Evolutionary conservation across 768 basidiomycete species (phyloP).

Genomic region (Lactarius pseudohatsudake): DNA sequence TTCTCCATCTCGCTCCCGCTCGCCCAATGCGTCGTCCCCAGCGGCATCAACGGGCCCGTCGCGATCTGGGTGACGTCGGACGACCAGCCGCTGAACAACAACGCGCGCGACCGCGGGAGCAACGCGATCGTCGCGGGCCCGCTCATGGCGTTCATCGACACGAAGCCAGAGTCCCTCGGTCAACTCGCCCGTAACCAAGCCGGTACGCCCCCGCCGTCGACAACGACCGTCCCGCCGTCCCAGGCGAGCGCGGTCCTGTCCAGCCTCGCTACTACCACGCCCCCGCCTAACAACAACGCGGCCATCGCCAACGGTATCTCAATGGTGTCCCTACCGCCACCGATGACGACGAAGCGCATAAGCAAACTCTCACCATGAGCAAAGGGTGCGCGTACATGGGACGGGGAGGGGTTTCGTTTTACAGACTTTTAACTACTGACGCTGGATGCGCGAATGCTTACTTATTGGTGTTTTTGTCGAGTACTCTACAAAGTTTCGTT

Average conservation of each 20-base stretch:
- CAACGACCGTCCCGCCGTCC: slow-evolving; percentile 27
- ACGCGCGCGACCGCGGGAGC: slow-evolving; percentile 55
- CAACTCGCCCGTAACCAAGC: slow-evolving; percentile 41
- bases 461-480: not conserved
- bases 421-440: not conserved
- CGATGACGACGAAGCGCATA: not conserved
- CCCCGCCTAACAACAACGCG: not conserved
- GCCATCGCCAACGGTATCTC: slow-evolving; percentile 51
- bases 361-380: not conserved
- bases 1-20: slow-evolving; percentile 59
- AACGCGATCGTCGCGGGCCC: slow-evolving; percentile 70
- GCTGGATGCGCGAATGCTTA: not conserved
- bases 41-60: slow-evolving; percentile 70
- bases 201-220: slow-evolving; percentile 4
- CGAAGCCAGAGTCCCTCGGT: slow-evolving; percentile 50
- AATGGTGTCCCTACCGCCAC: slow-evolving; percentile 28
- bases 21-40: slow-evolving; percentile 60
- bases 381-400: not conserved
- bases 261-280: slow-evolving; percentile 10
- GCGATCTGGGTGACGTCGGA: slow-evolving; percentile 68
- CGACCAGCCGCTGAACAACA: slow-evolving; percentile 59
- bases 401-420: not conserved
- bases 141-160: slow-evolving; percentile 63
- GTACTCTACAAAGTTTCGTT: not conserved
- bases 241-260: slow-evolving; percentile 33